Evolutionary conservation across 2,329 filamentous ascomycete genomes (phyloP), one percentile per base, ranked within the genome.

Genomic region (Stagonosporopsis vannaccii): DNA sequence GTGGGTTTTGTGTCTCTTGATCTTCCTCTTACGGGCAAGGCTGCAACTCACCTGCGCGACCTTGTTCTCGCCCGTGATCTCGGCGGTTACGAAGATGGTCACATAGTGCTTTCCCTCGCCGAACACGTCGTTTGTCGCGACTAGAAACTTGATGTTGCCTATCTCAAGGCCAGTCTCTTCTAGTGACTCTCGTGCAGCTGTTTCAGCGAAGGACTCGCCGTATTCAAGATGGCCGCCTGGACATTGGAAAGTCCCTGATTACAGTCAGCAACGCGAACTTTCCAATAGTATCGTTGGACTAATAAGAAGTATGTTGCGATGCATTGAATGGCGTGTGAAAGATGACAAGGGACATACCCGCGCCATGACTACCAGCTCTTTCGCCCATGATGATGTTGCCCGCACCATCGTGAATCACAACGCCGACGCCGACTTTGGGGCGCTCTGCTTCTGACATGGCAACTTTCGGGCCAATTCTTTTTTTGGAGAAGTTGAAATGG

Each of bases 201-300:
- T 92, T 0, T 75, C 72, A 19, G 85, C 79, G 28, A 86, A 81
- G 1, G 79, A 80, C 70, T 94, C 90, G 59, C 84, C 83, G 53
- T 84, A 83, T 58, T 94, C 90, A 15, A 93, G 82, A 66, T 94
- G 90, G 0, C 90, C 91, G 20, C 90, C 90, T 0, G 90, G 90
- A 13, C 91, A 83, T 45, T 87, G 87, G 76, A 83, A 86, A 0
- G 84, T 87, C 1, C 84, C 87, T 84, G 15, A 17, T 3, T 0
- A 3, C 13, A 13, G 19, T 51, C 17, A 51, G 28, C 6, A 12
- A 26, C 30, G 9, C 2, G 9, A 26, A 6, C 6, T 37, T 36
- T 33, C 1, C 11, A 36, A n/a, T n/a, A n/a, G n/a, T n/a, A n/a
- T n/a, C n/a, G n/a, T n/a, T n/a, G n/a, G n/a, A n/a, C n/a, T n/a